phyloP scores from a whole-genome alignment of 768 basidiomycete genomes.

The Xerocomellus dryophilus region DNA sequence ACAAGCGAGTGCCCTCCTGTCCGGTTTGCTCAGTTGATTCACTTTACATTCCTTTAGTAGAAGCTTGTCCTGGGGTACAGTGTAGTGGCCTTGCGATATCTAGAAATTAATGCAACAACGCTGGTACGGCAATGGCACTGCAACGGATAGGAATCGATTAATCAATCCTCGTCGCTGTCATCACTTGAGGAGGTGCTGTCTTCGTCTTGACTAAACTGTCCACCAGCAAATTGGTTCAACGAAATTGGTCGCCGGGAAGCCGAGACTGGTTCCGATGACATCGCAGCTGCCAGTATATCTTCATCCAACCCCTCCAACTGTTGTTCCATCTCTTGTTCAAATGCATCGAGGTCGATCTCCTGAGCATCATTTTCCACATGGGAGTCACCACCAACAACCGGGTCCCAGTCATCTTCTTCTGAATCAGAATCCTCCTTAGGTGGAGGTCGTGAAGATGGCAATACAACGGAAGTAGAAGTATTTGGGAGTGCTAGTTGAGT shows the following conservation, averaged over 20 bases:
- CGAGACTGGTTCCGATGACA: constrained; percentile 36
- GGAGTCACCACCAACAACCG: constrained; percentile 32
- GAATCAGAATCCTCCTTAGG: constrained; percentile 38
- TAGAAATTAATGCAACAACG: constrained; percentile 6
- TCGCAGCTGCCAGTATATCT: constrained; percentile 48
- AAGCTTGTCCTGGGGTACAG: constrained; percentile 2
- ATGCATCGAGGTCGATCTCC: constrained; percentile 37
- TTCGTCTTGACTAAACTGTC: constrained; percentile 38
- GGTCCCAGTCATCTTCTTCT: constrained; percentile 55
- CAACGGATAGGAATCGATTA: constrained; percentile 26
- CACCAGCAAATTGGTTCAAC: constrained; percentile 47
- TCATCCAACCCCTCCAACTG: constrained; percentile 43
- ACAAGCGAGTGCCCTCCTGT: constrained; percentile 32
- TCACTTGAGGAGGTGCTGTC: constrained; percentile 54
- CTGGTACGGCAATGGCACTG: constrained; percentile 1
- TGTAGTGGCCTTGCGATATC: constrained; percentile 1
- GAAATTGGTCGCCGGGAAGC: constrained; percentile 44
- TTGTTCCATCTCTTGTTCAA: constrained; percentile 35
- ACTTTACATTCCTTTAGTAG: neutral
- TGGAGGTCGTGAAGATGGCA: constrained; percentile 30
- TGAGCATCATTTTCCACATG: constrained; percentile 28
- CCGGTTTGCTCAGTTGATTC: constrained; percentile 24
- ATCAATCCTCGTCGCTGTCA: constrained; percentile 52
- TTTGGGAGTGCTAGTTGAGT: constrained; percentile 41
- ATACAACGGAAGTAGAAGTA: constrained; percentile 27